Evolutionary conservation across 768 basidiomycete genomes (phyloP), one percentile per base, ranked within the genome.

Genomic region (Leccinum ochraceum): DNA sequence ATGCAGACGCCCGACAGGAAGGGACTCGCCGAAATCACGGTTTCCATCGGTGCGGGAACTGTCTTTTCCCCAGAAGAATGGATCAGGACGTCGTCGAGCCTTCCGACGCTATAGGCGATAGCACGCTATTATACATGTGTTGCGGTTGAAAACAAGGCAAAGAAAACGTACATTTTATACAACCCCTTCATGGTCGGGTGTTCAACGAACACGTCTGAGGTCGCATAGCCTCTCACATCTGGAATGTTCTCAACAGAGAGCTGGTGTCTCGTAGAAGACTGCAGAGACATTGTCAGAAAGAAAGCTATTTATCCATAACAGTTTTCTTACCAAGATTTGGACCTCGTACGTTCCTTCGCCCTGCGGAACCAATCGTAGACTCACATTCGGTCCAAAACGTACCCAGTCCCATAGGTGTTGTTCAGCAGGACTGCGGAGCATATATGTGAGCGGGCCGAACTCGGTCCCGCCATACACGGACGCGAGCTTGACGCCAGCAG

Each of bases 181-280:
- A 79, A 66, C 14, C 74, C 68, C 4, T 74, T 65, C 10, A 77
- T 75, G 6, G 75, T 78, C 1, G 82, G 80, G 60, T 83, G 82
- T 26, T 70, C 73, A 36, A 75, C 57, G 61, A 78, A 80, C 7
- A 80, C 64, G 67, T 83, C 82, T 3, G 75, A 76, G 11, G 76
- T 81, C 2, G 76, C 76, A 53, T 81, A 82, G 13, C 81, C 81
- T 46, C 64, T 68, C 5, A 71, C 68, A 37, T 82, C 75, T 3
- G 65, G 60, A 5, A 79, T 26, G 53, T 80, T 80, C 28, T 75
- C 72, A 3, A 76, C 64, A 3, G 71, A 66, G 1, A 70, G 60
- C 14, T 66, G 63, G 58, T 76, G 71, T 4, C 53, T 74, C 5
- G 71, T 62, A 26, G 54, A 67, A 11, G 66, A 66, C 77, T 78